A percentile compares a stretch with the other conserved stretches of the same genome.
Evolutionary conservation across 495 filamentous ascomycete genomes (phyloP).

Genomic region (Umbilicaria muhlenbergii): DNA sequence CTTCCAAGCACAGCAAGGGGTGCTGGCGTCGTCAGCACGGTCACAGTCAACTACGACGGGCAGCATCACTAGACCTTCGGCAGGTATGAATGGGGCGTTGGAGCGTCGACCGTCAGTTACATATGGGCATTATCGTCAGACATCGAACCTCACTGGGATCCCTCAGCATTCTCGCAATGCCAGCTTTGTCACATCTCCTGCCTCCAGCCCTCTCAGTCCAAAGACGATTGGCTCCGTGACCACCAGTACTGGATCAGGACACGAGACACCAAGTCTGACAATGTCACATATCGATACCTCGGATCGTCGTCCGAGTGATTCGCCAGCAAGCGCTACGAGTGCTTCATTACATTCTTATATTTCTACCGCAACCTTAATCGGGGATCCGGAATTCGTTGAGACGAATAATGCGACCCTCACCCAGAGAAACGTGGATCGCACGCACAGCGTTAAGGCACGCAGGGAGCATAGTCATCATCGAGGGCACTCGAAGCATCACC

Average conservation of each 20-base stretch:
- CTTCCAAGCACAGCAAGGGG: conserved; percentile 23
- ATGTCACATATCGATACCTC: conserved; percentile 15
- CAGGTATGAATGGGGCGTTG: conserved; percentile 36
- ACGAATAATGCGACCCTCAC: conserved; percentile 7
- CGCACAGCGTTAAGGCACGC: conserved; percentile 47
- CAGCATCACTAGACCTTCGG: conserved; percentile 20
- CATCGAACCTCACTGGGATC: conserved; percentile 85
- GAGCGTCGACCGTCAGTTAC: conserved; percentile 55
- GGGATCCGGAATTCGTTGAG: conserved; percentile 7
- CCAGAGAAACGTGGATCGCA: conserved; percentile 40
- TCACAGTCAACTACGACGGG: conserved; percentile 41
- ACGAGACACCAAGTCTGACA: conserved; percentile 20
- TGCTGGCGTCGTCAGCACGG: conserved; percentile 26
- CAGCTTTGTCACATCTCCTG: conserved; percentile 46
- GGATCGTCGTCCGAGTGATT: conserved; percentile 10
- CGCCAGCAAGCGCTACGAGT: conserved; percentile 2
- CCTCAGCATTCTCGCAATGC: conserved; percentile 80
- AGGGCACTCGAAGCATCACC: conserved; percentile 66
- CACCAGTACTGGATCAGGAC: conserved; percentile 21
- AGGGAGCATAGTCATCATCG: conserved; percentile 63
- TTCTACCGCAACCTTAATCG: conserved; percentile 1
- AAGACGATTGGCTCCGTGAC: conserved; percentile 62
- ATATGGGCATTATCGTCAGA: conserved; percentile 85
- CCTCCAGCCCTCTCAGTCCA: conserved; percentile 68
- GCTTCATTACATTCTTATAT: conserved; percentile 1